phyloP scores from a whole-genome alignment of 2,329 filamentous ascomycete species.

The Mariannaea sp. region DNA sequence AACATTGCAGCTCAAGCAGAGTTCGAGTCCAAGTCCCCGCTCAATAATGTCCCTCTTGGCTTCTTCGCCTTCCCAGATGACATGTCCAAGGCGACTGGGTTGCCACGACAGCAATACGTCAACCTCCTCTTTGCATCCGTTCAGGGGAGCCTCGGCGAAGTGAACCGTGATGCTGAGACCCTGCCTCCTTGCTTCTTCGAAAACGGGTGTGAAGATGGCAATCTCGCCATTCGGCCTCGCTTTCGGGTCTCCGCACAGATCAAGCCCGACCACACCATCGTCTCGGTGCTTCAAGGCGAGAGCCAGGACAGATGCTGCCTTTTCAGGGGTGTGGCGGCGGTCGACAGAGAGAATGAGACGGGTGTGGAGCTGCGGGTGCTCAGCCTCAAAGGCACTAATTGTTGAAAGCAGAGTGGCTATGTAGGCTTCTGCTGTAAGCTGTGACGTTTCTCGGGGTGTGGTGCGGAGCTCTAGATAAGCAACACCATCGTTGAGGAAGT shows the following conservation, averaged over 20 bases:
- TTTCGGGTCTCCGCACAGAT: conserved; percentile 77
- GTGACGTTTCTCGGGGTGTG: conserved; percentile 69
- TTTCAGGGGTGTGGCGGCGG: conserved; percentile 61
- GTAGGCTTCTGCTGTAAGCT: conserved; percentile 66
- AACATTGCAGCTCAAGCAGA: conserved; percentile 83
- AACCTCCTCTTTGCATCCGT: conserved; percentile 64
- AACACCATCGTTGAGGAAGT: conserved; percentile 73
- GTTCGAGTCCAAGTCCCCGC: conserved; percentile 67
- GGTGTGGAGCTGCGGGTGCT: conserved; percentile 55
- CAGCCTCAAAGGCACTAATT: conserved; percentile 58
- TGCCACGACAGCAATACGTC: conserved; percentile 65
- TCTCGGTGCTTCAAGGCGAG: conserved; percentile 62
- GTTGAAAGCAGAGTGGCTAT: conserved; percentile 67
- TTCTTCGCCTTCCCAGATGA: conserved; percentile 71
- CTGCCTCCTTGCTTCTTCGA: conserved; percentile 58
- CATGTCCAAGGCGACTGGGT: conserved; percentile 76
- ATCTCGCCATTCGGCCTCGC: conserved; percentile 60
- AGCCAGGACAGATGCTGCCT: conserved; percentile 67
- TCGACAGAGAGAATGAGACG: conserved; percentile 77
- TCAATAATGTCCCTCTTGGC: conserved; percentile 59
- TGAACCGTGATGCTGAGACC: conserved; percentile 73
- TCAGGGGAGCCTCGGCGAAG: conserved; percentile 72
- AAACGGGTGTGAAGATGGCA: conserved; percentile 61
- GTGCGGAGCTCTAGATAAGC: conserved; percentile 81
- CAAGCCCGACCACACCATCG: conserved; percentile 70